These are phyloP conservation scores for Fusarium subglutinans DNA, from an alignment of 2,329 filamentous ascomycete species.

Conservation along the genomic window DNA sequence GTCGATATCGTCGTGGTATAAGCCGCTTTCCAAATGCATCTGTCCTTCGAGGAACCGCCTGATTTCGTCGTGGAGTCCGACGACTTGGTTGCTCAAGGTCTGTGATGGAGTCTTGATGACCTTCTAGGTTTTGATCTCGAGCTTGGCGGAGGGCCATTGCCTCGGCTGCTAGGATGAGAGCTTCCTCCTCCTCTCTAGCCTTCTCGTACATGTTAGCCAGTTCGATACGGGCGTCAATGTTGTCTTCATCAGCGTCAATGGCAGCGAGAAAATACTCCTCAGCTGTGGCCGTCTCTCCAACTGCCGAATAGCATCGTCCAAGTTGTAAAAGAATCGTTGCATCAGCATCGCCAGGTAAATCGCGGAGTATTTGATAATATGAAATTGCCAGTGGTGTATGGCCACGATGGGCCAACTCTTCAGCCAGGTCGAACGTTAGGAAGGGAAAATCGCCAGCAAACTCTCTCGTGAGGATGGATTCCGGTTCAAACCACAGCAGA, in stretches of 20 bases:
- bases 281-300: slow-evolving; percentile 72
- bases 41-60: slow-evolving; percentile 12
- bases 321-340: slow-evolving; percentile 63
- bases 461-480: slow-evolving; percentile 57
- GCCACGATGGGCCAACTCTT: slow-evolving; percentile 51
- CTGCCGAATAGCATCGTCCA: slow-evolving; percentile 74
- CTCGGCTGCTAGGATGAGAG: slow-evolving; percentile 79
- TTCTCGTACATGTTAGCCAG: slow-evolving; percentile 87
- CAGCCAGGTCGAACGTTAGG: slow-evolving; percentile 75
- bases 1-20: slow-evolving; percentile 55
- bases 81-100: not conserved
- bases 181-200: slow-evolving; percentile 76
- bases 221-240: slow-evolving; percentile 80
- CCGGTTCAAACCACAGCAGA: slow-evolving; percentile 75
- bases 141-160: slow-evolving; percentile 71
- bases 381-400: slow-evolving; percentile 55
- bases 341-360: slow-evolving; percentile 59
- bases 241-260: slow-evolving; percentile 74
- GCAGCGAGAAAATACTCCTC: slow-evolving; percentile 81
- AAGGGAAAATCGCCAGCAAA: slow-evolving; percentile 75
- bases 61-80: slow-evolving; percentile 21
- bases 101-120: not conserved
- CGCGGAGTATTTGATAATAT: slow-evolving; percentile 65
- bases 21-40: slow-evolving; percentile 34
- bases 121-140: slow-evolving; percentile 45